These are phyloP conservation scores for Stentor coeruleus DNA, from an alignment of 73 alveolate species.

Conservation along the genomic window DNA sequence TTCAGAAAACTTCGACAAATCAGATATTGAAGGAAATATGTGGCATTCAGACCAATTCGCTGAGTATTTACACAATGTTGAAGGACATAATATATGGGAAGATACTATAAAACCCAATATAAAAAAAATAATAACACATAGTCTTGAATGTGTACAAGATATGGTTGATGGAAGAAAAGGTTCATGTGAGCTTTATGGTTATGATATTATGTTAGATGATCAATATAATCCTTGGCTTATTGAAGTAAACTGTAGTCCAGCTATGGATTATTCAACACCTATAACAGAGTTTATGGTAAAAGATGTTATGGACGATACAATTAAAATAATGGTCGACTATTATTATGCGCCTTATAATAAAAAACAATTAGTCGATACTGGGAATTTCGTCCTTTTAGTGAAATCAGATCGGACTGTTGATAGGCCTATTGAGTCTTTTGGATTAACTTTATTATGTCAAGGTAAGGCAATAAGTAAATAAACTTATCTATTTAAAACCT, in stretches of 20 bases:
- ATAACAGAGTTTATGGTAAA: conserved; percentile 55
- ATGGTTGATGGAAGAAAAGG: conserved; percentile 83
- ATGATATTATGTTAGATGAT: conserved; percentile 95
- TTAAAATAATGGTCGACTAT: conserved; percentile 53
- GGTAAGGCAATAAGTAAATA: conserved; percentile 36
- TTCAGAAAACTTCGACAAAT: conserved; percentile 64
- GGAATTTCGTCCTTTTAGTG: conserved; percentile 67
- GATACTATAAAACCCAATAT: conserved; percentile 76
- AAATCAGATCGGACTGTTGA: conserved; percentile 57
- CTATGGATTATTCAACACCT: conserved; percentile 90
- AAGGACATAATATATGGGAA: conserved; percentile 84
- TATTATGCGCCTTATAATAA: conserved; percentile 35
- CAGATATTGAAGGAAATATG: conserved; percentile 97
- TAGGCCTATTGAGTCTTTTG: conserved; percentile 46
- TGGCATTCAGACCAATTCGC: conserved; percentile 79
- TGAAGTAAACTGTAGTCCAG: conserved; percentile 87
- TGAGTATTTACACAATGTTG: conserved; percentile 56
- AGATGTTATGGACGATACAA: conserved; percentile 55
- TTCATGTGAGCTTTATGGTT: conserved; percentile 91
- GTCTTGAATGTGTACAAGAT: conserved; percentile 88
- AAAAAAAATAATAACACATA: conserved; percentile 72
- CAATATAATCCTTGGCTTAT: conserved; percentile 79
- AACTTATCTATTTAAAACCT: conserved; percentile 2
- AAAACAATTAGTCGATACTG: conserved; percentile 74
- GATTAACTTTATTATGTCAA: conserved; percentile 44